A percentile compares a stretch with the other conserved stretches of the same genome.
phyloP scores from a whole-genome alignment of 139 green algal genomes.

The Desmodesmus armatus region DNA sequence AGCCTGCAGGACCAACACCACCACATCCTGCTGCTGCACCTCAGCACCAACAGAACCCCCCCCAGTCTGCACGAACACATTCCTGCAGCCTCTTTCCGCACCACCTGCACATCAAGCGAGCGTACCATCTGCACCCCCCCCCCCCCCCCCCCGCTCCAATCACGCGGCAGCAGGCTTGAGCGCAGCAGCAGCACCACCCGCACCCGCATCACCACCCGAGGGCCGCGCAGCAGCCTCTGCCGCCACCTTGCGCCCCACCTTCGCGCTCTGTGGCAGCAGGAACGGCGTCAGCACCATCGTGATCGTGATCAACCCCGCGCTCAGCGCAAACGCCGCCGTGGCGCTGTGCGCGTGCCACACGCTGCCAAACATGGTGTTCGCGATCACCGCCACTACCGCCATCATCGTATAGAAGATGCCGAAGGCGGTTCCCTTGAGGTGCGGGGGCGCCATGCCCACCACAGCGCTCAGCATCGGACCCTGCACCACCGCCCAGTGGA shows the following conservation, averaged over 20 bases:
- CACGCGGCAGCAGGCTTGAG: slow-evolving; percentile 36
- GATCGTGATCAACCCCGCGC: slow-evolving; percentile 40
- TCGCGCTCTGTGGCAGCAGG: slow-evolving; percentile 51
- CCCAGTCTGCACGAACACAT: too few species aligned
- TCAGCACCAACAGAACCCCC: too few species aligned
- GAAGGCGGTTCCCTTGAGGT: slow-evolving; percentile 72
- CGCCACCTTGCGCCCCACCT: not conserved
- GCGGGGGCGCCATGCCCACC: slow-evolving; percentile 54
- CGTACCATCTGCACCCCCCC: too few species aligned
- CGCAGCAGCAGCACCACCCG: not conserved
- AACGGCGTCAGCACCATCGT: slow-evolving; percentile 46
- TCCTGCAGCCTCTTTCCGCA: too few species aligned
- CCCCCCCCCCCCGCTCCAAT: too few species aligned
- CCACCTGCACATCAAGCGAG: too few species aligned
- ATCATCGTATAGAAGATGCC: slow-evolving; percentile 78
- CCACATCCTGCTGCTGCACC: too few species aligned
- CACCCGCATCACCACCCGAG: not conserved
- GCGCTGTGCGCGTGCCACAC: slow-evolving; percentile 60
- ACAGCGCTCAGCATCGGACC: slow-evolving; percentile 69
- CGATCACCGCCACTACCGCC: slow-evolving; percentile 58
- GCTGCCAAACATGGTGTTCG: slow-evolving; percentile 66
- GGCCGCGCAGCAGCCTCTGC: not conserved
- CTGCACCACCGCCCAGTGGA: slow-evolving; percentile 65
- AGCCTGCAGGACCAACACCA: too few species aligned
- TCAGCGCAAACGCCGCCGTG: slow-evolving; percentile 52